Percentiles rank a stretch among this genome's conserved stretches.
Conservation (phyloP, 345 rosid species). For the Rhodamnia argentea region DNA sequence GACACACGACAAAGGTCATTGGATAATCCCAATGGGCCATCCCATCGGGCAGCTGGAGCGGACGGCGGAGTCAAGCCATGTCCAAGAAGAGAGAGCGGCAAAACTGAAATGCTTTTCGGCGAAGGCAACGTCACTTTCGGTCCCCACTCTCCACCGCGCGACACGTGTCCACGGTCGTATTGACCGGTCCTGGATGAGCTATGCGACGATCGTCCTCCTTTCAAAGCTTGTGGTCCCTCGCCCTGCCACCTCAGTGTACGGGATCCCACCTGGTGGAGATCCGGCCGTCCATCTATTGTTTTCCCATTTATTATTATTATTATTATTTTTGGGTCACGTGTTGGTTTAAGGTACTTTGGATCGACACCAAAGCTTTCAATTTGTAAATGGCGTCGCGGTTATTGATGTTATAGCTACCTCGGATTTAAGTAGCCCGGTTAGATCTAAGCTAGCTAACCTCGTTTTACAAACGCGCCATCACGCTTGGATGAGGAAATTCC, state of each 20-base stretch:
- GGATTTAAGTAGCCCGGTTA: background rate
- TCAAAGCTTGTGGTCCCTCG: constrained; percentile 8
- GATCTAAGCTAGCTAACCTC: background rate
- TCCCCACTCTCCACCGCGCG: background rate
- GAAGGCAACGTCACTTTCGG: background rate
- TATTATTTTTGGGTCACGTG: background rate
- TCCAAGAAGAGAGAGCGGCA: background rate
- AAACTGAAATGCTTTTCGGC: background rate
- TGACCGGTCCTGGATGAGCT: constrained; percentile 11
- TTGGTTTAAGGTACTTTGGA: background rate
- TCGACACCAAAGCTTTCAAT: background rate
- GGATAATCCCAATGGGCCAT: background rate
- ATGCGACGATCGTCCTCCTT: background rate
- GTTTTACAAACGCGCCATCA: background rate
- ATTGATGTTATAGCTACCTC: background rate
- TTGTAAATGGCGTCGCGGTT: background rate
- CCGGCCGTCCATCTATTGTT: background rate
- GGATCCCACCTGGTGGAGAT: constrained; percentile 3
- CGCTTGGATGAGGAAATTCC: background rate
- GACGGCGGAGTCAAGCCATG: background rate
- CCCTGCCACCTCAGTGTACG: constrained; percentile 24
- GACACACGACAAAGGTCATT: background rate
- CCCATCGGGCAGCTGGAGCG: background rate
- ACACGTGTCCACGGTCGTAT: background rate
- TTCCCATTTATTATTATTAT: no score